Evolutionary conservation across 2,329 filamentous ascomycete genomes (phyloP).

Genomic region (Alternaria tenuissima): DNA sequence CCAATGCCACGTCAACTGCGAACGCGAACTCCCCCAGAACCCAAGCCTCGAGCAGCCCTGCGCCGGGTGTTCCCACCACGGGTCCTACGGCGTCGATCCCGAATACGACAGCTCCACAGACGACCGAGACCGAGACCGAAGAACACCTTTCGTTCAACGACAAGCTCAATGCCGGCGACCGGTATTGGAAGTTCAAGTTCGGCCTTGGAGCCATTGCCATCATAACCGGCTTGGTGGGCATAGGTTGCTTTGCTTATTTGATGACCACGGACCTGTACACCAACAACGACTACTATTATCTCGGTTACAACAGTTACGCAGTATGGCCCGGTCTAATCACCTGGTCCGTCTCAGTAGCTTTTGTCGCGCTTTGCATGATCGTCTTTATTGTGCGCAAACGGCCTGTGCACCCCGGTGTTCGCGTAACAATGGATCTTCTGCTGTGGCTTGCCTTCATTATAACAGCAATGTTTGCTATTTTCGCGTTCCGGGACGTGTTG

Average conservation of each 20-base stretch:
- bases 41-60: slow-evolving; percentile 7
- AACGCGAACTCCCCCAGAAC: neutral
- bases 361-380: slow-evolving; percentile 37
- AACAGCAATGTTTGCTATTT: slow-evolving; percentile 38
- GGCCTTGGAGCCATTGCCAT: slow-evolving; percentile 31
- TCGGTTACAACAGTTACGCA: slow-evolving; percentile 17
- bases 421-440: slow-evolving; percentile 47
- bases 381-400: slow-evolving; percentile 36
- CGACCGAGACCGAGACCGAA: slow-evolving; percentile 10
- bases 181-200: slow-evolving; percentile 45
- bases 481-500: slow-evolving; percentile 21
- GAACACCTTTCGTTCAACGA: slow-evolving; percentile 29
- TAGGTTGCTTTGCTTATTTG: slow-evolving; percentile 42
- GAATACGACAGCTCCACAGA: slow-evolving; percentile 3
- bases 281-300: slow-evolving; percentile 15
- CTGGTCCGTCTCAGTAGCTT: slow-evolving; percentile 41
- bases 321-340: slow-evolving; percentile 41
- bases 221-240: slow-evolving; percentile 40
- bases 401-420: slow-evolving; percentile 45
- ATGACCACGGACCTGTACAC: slow-evolving; percentile 2
- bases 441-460: slow-evolving; percentile 46
- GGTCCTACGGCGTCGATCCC: slow-evolving; percentile 7
- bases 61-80: slow-evolving; percentile 6
- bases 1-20: neutral
- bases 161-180: slow-evolving; percentile 39